Conservation (phyloP, 148 eudicot species). For the Rhododendron simsii region DNA sequence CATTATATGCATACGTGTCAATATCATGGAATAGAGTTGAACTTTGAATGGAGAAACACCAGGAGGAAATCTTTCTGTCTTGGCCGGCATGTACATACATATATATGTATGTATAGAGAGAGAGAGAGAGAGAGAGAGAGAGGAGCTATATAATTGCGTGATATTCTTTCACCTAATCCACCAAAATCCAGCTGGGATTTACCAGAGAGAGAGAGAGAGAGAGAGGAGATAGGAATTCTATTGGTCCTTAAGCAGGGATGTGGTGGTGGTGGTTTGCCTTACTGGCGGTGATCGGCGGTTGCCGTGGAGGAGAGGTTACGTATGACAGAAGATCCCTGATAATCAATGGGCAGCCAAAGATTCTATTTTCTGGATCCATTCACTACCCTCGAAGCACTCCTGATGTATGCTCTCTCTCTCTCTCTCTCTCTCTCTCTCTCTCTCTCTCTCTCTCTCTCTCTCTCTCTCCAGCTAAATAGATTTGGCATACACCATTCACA, state of each 20-base stretch:
- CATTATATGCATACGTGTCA: background rate
- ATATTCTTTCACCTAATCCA: background rate
- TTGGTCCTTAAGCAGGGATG: background rate
- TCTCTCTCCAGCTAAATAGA: background rate
- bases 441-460: background rate
- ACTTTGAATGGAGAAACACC: background rate
- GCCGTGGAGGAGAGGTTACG: conserved; percentile 16
- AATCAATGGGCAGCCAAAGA: conserved; percentile 39
- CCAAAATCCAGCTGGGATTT: background rate
- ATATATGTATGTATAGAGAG: too few relatives aligned
- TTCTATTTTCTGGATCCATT: conserved; percentile 48
- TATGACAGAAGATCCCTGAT: conserved; percentile 42
- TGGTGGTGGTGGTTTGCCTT: conserved; percentile 12
- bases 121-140: background rate
- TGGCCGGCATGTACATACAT: too few relatives aligned
- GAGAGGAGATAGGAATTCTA: background rate
- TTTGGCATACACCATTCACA: background rate
- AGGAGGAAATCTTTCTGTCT: background rate
- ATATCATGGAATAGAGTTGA: background rate
- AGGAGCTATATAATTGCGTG: background rate
- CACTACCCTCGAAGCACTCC: conserved; percentile 51
- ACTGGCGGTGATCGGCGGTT: background rate
- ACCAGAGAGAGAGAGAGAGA: background rate
- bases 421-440: conserved; percentile 1
- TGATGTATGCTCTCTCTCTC: conserved; percentile 14